phyloP scores from a whole-genome alignment of 1,284 basidiomycete species.

The Pseudomicrostroma phylloplanum region DNA sequence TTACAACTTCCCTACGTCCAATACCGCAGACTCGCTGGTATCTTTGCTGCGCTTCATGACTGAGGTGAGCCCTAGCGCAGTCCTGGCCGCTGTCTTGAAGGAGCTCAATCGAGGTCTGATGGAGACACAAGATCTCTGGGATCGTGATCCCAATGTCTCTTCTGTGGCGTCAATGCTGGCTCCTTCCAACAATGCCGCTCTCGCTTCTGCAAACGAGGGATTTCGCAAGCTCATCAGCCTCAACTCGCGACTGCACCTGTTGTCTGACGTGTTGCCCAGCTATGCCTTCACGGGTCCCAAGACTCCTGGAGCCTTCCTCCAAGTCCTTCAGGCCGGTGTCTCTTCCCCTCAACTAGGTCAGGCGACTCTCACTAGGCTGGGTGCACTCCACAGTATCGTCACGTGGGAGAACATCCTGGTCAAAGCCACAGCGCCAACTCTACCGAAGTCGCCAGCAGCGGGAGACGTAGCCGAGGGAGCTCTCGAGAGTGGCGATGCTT shows the following conservation, averaged over 20 bases:
- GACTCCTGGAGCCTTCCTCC: constrained; percentile 67
- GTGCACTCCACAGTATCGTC: constrained; percentile 72
- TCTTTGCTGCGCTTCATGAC: constrained; percentile 81
- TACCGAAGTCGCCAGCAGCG: constrained; percentile 13
- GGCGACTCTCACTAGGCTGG: constrained; percentile 66
- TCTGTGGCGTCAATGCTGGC: constrained; percentile 5
- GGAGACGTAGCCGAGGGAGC: constrained; percentile 14
- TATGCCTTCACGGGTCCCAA: constrained; percentile 76
- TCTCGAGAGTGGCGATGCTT: constrained; percentile 16
- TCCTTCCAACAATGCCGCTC: constrained; percentile 52
- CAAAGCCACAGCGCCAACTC: constrained; percentile 53
- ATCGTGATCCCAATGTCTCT: constrained; percentile 8
- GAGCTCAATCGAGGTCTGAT: constrained; percentile 68
- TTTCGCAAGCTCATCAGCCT: constrained; percentile 74
- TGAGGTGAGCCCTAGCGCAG: constrained; percentile 73
- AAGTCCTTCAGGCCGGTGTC: constrained; percentile 64
- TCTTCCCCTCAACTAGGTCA: constrained; percentile 51
- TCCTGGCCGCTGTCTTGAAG: constrained; percentile 66
- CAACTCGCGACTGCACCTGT: constrained; percentile 70
- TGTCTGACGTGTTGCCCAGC: constrained; percentile 83
- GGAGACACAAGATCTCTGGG: constrained; percentile 69
- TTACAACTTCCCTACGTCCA: constrained; percentile 76
- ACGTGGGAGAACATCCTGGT: constrained; percentile 80
- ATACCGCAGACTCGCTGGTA: constrained; percentile 74
- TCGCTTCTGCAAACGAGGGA: constrained; percentile 59